Evolutionary conservation across 192 early-diverging fungal genomes (phyloP).

Genomic region (Coemansia sp.): DNA sequence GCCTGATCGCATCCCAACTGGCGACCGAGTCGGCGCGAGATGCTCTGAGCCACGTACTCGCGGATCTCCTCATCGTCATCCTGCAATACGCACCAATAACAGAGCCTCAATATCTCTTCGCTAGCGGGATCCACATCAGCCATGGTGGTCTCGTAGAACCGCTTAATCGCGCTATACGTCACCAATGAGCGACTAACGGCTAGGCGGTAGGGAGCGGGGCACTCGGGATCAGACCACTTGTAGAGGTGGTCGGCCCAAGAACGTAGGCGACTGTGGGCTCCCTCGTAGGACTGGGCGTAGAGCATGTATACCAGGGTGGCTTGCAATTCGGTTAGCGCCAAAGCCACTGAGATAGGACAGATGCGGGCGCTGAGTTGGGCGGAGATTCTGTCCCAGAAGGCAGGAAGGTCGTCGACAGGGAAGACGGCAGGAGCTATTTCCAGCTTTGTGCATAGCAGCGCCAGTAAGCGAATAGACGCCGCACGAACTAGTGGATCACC

Average conservation of each 20-base stretch:
- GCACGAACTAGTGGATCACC: constrained; percentile 37
- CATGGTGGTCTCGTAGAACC: constrained; percentile 16
- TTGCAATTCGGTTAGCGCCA: constrained; percentile 36
- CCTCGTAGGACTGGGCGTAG: not conserved
- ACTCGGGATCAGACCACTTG: constrained; percentile 45
- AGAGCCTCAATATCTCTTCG: constrained; percentile 56
- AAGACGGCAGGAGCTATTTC: constrained; percentile 24
- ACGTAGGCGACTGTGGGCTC: constrained; percentile 7
- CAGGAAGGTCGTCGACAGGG: constrained; percentile 24
- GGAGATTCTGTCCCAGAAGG: constrained; percentile 32
- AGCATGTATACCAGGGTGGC: constrained; percentile 42
- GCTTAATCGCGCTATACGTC: constrained; percentile 41
- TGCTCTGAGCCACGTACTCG: constrained; percentile 60
- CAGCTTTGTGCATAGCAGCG: constrained; percentile 35
- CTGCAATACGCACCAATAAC: constrained; percentile 56
- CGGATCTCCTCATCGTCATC: constrained; percentile 81
- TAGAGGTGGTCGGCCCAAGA: constrained; percentile 50
- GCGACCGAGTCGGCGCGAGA: constrained; percentile 48
- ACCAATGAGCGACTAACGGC: constrained; percentile 45
- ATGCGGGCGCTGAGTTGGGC: constrained; percentile 16
- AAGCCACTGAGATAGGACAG: constrained; percentile 40
- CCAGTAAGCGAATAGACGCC: constrained; percentile 26
- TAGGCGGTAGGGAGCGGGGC: constrained; percentile 35
- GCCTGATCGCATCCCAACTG: constrained; percentile 51
- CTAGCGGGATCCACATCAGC: constrained; percentile 18